Conservation (phyloP, 2,329 filamentous ascomycete genomes). For the Chalaropsis ovoidea region DNA sequence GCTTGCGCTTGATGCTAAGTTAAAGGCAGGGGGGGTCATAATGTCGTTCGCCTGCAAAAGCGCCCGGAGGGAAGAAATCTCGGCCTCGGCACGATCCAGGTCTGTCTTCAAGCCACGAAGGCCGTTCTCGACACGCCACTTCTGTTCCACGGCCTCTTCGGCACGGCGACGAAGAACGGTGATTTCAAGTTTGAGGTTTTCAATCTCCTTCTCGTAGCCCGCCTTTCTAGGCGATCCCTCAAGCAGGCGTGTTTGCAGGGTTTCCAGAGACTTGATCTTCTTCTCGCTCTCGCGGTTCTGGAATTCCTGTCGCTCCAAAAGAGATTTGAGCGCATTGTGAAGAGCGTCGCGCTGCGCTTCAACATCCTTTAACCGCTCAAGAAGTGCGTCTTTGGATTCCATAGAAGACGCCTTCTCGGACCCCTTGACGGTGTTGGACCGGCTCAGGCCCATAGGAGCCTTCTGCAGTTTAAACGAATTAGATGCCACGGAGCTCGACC, state of each 20-base stretch:
- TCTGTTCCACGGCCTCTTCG: constrained; percentile 88
- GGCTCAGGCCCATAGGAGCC: constrained; percentile 36
- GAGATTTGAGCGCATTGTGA: constrained; percentile 72
- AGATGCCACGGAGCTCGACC: constrained; percentile 32
- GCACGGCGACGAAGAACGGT: constrained; percentile 73
- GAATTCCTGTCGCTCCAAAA: constrained; percentile 75
- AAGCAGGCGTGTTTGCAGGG: constrained; percentile 65
- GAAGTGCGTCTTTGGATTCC: constrained; percentile 58
- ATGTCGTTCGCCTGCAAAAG: constrained; percentile 78
- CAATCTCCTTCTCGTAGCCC: constrained; percentile 77
- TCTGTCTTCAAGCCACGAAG: constrained; percentile 88
- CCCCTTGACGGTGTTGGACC: constrained; percentile 51
- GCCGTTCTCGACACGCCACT: constrained; percentile 91
- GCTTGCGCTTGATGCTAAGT: constrained; percentile 34
- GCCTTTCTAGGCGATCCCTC: constrained; percentile 59
- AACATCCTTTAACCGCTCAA: constrained; percentile 79
- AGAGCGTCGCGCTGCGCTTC: constrained; percentile 89
- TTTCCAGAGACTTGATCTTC: constrained; percentile 64
- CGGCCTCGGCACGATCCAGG: constrained; percentile 85
- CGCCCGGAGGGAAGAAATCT: constrained; percentile 71
- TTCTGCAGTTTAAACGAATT: constrained; percentile 30
- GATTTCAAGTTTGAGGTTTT: constrained; percentile 70
- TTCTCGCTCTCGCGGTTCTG: constrained; percentile 78
- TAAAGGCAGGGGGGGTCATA: constrained; percentile 53
- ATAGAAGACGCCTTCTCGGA: constrained; percentile 27